These are phyloP conservation scores for Nigrograna mackinnonii DNA, from an alignment of 2,329 filamentous ascomycete species.

Conservation along the genomic window DNA sequence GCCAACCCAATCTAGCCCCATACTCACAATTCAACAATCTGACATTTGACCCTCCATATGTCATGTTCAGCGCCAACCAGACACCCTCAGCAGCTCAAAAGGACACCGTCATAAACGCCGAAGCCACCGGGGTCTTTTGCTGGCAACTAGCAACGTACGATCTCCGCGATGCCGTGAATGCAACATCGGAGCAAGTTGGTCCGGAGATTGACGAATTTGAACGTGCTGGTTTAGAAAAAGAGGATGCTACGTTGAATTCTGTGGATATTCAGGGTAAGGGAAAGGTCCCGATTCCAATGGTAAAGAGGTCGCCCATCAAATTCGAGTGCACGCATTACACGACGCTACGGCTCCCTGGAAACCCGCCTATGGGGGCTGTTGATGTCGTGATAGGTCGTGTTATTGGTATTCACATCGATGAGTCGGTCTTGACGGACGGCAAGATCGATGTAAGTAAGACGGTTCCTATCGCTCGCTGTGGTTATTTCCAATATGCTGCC, in stretches of 20 bases:
- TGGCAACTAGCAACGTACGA: slow-evolving; percentile 64
- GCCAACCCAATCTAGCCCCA: slow-evolving; percentile 60
- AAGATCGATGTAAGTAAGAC: slow-evolving; percentile 61
- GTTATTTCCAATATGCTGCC: slow-evolving; percentile 63
- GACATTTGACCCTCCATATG: slow-evolving; percentile 64
- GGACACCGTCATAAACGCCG: slow-evolving; percentile 61
- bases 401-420: slow-evolving; percentile 60
- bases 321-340: slow-evolving; percentile 62
- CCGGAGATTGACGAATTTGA: slow-evolving; percentile 60
- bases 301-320: slow-evolving; percentile 57
- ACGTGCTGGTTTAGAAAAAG: slow-evolving; percentile 54
- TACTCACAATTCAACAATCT: slow-evolving; percentile 67
- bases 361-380: slow-evolving; percentile 60
- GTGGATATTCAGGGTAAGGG: slow-evolving; percentile 17
- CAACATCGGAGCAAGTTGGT: slow-evolving; percentile 54
- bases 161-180: slow-evolving; percentile 60
- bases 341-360: slow-evolving; percentile 59
- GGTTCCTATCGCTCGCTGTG: slow-evolving; percentile 62
- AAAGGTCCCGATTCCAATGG: slow-evolving; percentile 50
- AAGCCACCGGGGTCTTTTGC: slow-evolving; percentile 59
- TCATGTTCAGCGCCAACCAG: slow-evolving; percentile 66
- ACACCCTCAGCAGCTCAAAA: slow-evolving; percentile 52
- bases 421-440: slow-evolving; percentile 58
- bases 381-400: slow-evolving; percentile 63
- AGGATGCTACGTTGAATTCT: slow-evolving; percentile 42